Base-by-base conservation (phyloP, 805 yeast species). In the Metschnikowia continentalis region DNA sequence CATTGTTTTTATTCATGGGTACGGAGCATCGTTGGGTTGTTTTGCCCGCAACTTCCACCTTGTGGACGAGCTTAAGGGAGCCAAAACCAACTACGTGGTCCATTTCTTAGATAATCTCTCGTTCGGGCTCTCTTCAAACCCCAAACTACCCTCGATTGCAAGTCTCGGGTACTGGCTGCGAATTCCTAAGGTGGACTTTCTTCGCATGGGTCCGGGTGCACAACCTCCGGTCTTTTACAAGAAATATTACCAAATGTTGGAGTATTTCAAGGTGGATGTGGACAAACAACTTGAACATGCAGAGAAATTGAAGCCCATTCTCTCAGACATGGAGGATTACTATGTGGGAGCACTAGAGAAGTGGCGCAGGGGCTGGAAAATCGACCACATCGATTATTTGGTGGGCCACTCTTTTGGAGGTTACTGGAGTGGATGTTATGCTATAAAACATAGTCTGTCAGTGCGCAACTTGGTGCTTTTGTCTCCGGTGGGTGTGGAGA, bases 391-490 rank as follows among this genome's bases (percentile, higher is more conserved):
- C 37, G 77, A 74, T 56, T 85, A 80, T 59, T 61, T 88, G 13
- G 68, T 88, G 19, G 92, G 90, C 0, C 96, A 88, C 65, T 87
- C 95, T 0, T 82, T 81, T 55, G 96, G 96, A 32, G 94, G 90
- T 0, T 84, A 86, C 58, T 70, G 89, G 69, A 79, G 88, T 0
- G 79, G 80, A 45, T 78, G 83, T 6, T 88, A 85, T 63, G 75
- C 87, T 1, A 61, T 82, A 40, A 79, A 72, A 53, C 76, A 84
- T 58, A 89, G 90, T 0, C 62, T 77, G 0, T 62, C 73, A 4
- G 72, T 88, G 6, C 67, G 75, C 14, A 77, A 78, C 52, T 66
- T 88, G 56, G 71, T 86, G 2, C 69, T 88, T 22, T 77, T 85
- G 3, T 83, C 90, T 11, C 96, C 96, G 0, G 87, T 86, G 0